These are phyloP conservation scores for Lagerstroemia speciosa DNA, from an alignment of 345 rosid genomes.

Conservation along the genomic window DNA sequence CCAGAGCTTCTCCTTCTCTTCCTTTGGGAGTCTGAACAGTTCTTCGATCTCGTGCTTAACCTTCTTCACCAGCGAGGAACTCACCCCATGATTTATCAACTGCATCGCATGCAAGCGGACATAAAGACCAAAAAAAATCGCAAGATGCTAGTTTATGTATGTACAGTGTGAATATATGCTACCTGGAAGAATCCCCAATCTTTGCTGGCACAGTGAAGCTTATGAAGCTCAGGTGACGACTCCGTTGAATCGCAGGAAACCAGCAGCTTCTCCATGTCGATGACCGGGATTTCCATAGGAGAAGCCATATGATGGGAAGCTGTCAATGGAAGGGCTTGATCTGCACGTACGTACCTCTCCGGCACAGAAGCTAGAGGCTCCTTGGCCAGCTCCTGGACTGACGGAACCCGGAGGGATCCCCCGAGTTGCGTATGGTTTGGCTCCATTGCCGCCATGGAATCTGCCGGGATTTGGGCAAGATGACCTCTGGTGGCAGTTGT, in stretches of 20 bases:
- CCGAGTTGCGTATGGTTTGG: background rate
- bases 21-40: slow-evolving; percentile 11
- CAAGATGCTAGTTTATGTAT: too few species aligned
- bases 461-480: too few species aligned
- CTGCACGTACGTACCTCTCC: background rate
- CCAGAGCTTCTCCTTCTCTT: slow-evolving; percentile 12
- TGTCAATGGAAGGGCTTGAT: slow-evolving; percentile 9
- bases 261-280: background rate
- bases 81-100: slow-evolving; percentile 11
- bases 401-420: slow-evolving; percentile 3
- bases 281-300: background rate
- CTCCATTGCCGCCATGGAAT: background rate
- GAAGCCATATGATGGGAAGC: background rate
- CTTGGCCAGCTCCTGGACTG: slow-evolving; percentile 14
- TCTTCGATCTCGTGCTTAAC: slow-evolving; percentile 7
- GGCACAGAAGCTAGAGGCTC: slow-evolving; percentile 5
- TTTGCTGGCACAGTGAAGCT: slow-evolving; percentile 4
- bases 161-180: too few species aligned
- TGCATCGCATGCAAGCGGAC: too few species aligned
- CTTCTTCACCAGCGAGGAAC: slow-evolving; percentile 4
- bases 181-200: slow-evolving; percentile 19
- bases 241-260: background rate
- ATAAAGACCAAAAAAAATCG: too few species aligned
- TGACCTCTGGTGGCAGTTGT: too few species aligned
- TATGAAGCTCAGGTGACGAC: background rate